Evolutionary conservation across 805 yeast genomes (phyloP).

Genomic region (Kockiozyma suomiensis): DNA sequence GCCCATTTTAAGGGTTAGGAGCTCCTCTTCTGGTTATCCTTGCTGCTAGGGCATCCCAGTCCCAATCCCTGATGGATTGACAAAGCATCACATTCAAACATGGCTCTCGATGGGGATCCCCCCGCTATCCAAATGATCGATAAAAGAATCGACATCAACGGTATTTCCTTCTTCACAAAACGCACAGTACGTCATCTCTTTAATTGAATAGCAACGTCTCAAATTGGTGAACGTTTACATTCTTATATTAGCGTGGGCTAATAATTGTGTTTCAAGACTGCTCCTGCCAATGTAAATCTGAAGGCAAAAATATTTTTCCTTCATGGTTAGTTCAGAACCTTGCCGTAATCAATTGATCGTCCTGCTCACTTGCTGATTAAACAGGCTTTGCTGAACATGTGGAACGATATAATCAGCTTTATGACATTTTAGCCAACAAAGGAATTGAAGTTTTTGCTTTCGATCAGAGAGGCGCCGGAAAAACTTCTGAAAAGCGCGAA

Average conservation of each 20-base stretch:
- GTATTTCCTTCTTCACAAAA: conserved; percentile 8
- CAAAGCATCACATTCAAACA: too few relatives aligned
- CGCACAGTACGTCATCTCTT: conserved; percentile 3
- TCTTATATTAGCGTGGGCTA: too few relatives aligned
- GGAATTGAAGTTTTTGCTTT: conserved; percentile 45
- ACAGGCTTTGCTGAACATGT: conserved; percentile 44
- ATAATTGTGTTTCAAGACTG: not conserved
- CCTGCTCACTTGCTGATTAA: not conserved
- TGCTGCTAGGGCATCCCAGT: too few relatives aligned
- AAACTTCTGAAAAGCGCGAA: conserved; percentile 38
- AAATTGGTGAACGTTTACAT: too few relatives aligned
- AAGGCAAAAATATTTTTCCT: conserved; percentile 42
- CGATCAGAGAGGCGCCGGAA: conserved; percentile 48
- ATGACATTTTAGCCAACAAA: conserved; percentile 37
- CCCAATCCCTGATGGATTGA: too few relatives aligned
- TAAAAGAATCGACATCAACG: not conserved
- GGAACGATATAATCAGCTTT: conserved; percentile 40
- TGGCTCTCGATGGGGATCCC: too few relatives aligned
- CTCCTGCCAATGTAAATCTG: conserved; percentile 28
- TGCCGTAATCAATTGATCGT: not conserved
- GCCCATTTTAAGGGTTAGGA: too few relatives aligned
- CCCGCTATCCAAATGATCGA: not conserved
- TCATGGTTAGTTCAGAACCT: conserved; percentile 34
- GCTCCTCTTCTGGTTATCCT: too few relatives aligned
- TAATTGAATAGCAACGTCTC: too few relatives aligned